These are phyloP conservation scores for Carex pumila DNA, from an alignment of 176 grass and related monocot genomes.

Conservation along the genomic window DNA sequence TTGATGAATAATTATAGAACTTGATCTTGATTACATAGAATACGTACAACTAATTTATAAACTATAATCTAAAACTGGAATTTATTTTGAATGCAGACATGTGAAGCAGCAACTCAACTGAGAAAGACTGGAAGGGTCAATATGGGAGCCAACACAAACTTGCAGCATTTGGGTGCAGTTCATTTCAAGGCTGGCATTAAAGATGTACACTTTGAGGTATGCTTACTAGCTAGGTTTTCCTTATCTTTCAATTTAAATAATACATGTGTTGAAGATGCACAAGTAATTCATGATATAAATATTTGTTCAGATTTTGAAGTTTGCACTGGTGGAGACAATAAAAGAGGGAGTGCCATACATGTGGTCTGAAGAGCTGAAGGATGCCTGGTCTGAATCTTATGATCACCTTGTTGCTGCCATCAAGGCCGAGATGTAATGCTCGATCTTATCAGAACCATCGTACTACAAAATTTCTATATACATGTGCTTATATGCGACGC, in stretches of 20 bases:
- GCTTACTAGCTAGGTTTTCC: background rate
- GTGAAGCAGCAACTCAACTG: constrained; percentile 20
- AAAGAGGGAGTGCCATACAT: constrained; percentile 14
- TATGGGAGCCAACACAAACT: background rate
- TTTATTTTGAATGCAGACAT: background rate
- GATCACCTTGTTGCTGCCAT: constrained; percentile 6
- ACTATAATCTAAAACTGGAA: background rate
- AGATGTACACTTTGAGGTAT: constrained; percentile 29
- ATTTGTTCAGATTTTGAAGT: background rate
- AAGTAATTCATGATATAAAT: background rate
- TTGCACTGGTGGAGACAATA: constrained; percentile 7
- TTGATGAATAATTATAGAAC: background rate
- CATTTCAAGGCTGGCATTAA: constrained; percentile 17
- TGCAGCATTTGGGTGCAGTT: background rate
- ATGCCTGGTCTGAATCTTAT: constrained; percentile 5
- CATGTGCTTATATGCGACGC: background rate
- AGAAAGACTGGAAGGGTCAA: constrained; percentile 15
- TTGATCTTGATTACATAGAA: no score
- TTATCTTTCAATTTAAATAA: background rate
- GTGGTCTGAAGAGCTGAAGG: constrained; percentile 16
- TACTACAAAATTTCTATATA: background rate
- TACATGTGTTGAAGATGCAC: no score
- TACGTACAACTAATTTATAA: no score
- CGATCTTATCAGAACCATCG: background rate
- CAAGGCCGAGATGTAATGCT: background rate